phyloP scores from a whole-genome alignment of 2,329 filamentous ascomycete species.

The Pleurostoma richardsiae region DNA sequence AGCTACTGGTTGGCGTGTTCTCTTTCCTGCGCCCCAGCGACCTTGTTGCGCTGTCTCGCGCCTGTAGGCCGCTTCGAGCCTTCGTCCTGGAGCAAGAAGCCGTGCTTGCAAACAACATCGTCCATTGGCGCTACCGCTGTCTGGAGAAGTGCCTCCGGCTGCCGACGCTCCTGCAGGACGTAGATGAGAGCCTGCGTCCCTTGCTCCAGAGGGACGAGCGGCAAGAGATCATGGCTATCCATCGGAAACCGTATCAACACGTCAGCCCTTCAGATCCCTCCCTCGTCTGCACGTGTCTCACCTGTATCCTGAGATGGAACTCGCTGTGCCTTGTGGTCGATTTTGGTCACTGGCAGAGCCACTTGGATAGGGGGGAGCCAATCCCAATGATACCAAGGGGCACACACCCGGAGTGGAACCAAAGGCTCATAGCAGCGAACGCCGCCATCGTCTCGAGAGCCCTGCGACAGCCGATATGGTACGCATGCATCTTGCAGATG shows the following conservation, averaged over 20 bases:
- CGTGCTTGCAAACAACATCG: constrained; percentile 36
- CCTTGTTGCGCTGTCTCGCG: constrained; percentile 36
- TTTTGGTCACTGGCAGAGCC: constrained; percentile 49
- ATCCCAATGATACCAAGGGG: constrained; percentile 48
- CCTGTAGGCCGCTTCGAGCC: constrained; percentile 31
- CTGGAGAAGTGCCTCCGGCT: constrained; percentile 45
- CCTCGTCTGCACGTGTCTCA: constrained; percentile 51
- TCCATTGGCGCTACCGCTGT: constrained; percentile 40
- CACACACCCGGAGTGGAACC: constrained; percentile 42
- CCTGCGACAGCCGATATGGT: constrained; percentile 39
- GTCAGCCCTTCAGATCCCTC: constrained; percentile 37
- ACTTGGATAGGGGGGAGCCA: constrained; percentile 44
- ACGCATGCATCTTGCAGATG: constrained; percentile 34
- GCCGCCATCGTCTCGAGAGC: constrained; percentile 38
- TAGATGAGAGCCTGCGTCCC: constrained; percentile 29
- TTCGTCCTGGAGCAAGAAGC: constrained; percentile 39
- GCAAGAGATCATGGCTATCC: constrained; percentile 35
- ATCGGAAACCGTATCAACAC: constrained; percentile 47
- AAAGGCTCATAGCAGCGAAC: constrained; percentile 33
- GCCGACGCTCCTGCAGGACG: constrained; percentile 36
- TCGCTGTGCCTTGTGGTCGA: constrained; percentile 48
- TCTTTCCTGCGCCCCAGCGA: constrained; percentile 43
- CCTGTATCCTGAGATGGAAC: constrained; percentile 52
- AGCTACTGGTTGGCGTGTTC: constrained; percentile 44
- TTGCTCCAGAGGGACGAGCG: constrained; percentile 33